Conservation (phyloP, 352 stramenopile genomes). For the Phytophthora pini region DNA sequence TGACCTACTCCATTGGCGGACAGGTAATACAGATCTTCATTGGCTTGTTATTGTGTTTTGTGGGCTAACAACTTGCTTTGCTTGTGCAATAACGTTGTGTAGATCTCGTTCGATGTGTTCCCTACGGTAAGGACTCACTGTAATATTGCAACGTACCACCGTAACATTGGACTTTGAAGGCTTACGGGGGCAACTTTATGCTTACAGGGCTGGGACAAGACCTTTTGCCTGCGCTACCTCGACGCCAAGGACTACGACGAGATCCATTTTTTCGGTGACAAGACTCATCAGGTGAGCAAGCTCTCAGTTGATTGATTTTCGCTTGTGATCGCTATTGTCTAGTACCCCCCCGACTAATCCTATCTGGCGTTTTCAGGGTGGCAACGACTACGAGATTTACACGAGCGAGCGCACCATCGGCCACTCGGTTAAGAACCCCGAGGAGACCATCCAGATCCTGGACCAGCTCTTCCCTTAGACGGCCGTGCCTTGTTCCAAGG, state of each 20-base stretch:
- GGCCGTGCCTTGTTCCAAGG: slow-evolving; percentile 18
- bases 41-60: no score
- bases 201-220: slow-evolving; percentile 98
- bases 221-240: slow-evolving; percentile 97
- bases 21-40: slow-evolving; percentile 48
- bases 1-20: slow-evolving; percentile 98
- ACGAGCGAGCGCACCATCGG: slow-evolving; percentile 96
- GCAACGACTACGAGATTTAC: slow-evolving; percentile 99
- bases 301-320: neutral
- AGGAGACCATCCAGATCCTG: slow-evolving; percentile 97
- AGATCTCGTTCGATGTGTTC: slow-evolving; percentile 99
- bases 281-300: slow-evolving; percentile 92
- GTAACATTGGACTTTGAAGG: neutral
- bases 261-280: slow-evolving; percentile 99
- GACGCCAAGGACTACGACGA: slow-evolving; percentile 96
- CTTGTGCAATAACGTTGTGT: slow-evolving; percentile 2
- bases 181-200: slow-evolving; percentile 4
- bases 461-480: slow-evolving; percentile 95
- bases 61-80: neutral
- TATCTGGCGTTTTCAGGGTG: slow-evolving; percentile 64
- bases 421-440: slow-evolving; percentile 95
- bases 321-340: slow-evolving; percentile 7
- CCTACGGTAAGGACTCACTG: slow-evolving; percentile 52
- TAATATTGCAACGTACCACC: neutral
- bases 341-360: slow-evolving; percentile 3